phyloP scores from a whole-genome alignment of 257 asterid species.

The Primulina huaijiensis region DNA sequence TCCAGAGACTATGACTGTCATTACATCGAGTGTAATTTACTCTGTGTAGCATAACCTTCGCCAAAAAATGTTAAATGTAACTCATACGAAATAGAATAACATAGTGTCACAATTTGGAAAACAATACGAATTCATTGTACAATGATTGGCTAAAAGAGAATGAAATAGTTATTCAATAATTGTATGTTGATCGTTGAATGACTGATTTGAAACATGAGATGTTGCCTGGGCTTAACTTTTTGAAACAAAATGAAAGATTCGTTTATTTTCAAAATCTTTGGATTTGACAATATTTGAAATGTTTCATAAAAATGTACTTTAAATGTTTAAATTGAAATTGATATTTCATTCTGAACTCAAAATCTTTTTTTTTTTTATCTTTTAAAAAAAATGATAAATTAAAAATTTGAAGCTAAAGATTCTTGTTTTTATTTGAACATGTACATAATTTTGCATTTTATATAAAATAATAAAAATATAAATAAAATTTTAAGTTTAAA shows the following conservation, averaged over 20 bases:
- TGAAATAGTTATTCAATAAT: not conserved
- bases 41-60: no score
- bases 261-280: no score
- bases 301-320: no score
- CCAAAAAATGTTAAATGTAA: no score
- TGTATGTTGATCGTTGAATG: not conserved
- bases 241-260: no score
- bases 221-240: no score
- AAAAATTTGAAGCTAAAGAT: no score
- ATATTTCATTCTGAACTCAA: not conserved
- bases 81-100: no score
- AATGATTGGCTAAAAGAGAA: not conserved
- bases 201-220: not conserved
- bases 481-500: not conserved
- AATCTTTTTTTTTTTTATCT: not conserved
- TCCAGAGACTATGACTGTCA: no score
- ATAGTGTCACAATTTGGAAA: not conserved
- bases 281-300: no score
- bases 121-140: no score
- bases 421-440: not conserved
- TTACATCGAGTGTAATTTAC: no score
- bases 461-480: not conserved
- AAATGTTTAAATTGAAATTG: not conserved
- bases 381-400: not conserved
- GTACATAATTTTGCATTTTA: not conserved